These are phyloP conservation scores for Trypanosoma avium DNA, from an alignment of 208 protist genomes.

Conservation along the genomic window DNA sequence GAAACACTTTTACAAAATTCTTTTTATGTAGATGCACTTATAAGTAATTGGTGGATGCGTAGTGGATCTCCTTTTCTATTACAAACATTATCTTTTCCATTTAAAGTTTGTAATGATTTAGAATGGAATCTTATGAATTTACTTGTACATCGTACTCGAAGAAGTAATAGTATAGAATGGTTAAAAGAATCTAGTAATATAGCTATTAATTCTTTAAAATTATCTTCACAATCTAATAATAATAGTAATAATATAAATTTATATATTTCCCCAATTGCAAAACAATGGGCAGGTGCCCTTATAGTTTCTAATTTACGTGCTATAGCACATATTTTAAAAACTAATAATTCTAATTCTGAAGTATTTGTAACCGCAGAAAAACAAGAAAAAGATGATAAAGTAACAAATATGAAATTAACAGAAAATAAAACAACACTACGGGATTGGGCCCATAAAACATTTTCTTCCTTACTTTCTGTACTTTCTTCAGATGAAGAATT, in stretches of 20 bases:
- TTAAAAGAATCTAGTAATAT: slow-evolving; percentile 15
- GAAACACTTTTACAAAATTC: slow-evolving; percentile 17
- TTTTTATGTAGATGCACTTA: slow-evolving; percentile 24
- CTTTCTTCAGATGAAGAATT: slow-evolving; percentile 49
- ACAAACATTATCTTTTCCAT: neutral
- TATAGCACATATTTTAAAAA: neutral
- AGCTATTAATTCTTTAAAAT: slow-evolving; percentile 10
- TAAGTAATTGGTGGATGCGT: slow-evolving; percentile 29
- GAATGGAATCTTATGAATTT: slow-evolving; percentile 24
- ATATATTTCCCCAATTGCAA: slow-evolving; percentile 16
- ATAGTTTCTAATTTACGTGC: slow-evolving; percentile 19
- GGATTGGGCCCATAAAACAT: slow-evolving; percentile 11
- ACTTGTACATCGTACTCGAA: slow-evolving; percentile 16
- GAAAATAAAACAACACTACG: neutral
- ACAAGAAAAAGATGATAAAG: neutral
- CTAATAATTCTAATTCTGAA: neutral
- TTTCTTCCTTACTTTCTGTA: slow-evolving; percentile 29
- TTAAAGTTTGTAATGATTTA: neutral
- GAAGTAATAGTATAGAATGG: slow-evolving; percentile 6
- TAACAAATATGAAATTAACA: too few species aligned
- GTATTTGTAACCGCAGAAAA: neutral
- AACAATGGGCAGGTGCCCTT: slow-evolving; percentile 28
- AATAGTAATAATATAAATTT: too few species aligned
- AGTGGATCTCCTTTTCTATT: slow-evolving; percentile 9
- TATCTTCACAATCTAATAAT: neutral